Evolutionary conservation across 2,329 filamentous ascomycete genomes (phyloP), one percentile per base, ranked within the genome.

Genomic region (Pseudocercospora vitis): DNA sequence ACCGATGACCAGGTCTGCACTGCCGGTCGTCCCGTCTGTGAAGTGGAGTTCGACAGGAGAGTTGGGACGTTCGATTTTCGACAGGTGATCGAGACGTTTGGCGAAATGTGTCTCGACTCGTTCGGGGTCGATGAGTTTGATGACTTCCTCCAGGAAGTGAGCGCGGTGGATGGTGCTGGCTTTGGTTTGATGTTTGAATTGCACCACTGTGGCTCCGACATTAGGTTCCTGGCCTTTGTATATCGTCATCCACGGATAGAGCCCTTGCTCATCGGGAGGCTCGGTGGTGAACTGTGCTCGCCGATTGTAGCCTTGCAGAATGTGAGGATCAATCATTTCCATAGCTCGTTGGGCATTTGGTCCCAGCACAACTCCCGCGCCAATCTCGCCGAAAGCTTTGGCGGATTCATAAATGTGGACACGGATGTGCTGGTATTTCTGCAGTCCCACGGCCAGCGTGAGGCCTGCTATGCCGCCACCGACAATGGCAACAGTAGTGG

Each of bases 341-440:
- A 85, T 78, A 2, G 81, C 78, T 16, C 76, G 75, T 11, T 59
- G 51, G 2, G 80, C 77, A 54, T 82, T 82, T 18, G 80, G 78
- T 1, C 78, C 78, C 31, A 85, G 75, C 2, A 39, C 44, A n/a
- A 55, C 33, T 21, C 45, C 55, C 21, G 45, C 45, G 9, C 55
- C 55, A n/a, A 50, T 37, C 28, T 58, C 52, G 9, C 47, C 31
- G 23, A 58, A 55, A 14, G 29, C 44, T 11, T 31, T 23, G 0
- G 80, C 79, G 2, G 78, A 72, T 67, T 85, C 82, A 61, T 82
- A 85, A 54, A 85, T 74, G 23, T 73, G 72, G 28, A 80, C 70
- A 3, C 70, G 67, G 40, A 82, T 51, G 24, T 76, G 67, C 52
- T 75, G 71, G 53, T 76, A 72, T 52, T 75, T 68, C 21, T 75